phyloP scores from a whole-genome alignment of 176 grass and related monocot genomes.

The Puccinellia tenuiflora region DNA sequence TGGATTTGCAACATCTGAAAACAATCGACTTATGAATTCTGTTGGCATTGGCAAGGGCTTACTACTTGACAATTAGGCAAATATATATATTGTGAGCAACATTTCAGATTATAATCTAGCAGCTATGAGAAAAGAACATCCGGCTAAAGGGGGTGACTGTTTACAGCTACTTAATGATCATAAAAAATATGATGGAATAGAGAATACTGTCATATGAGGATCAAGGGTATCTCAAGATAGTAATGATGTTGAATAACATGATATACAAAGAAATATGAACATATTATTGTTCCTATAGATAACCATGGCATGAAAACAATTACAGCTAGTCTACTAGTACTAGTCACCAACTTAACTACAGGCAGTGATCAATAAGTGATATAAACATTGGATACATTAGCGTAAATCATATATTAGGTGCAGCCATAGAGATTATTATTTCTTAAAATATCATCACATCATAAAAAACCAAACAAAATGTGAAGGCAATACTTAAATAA shows the following conservation, averaged over 20 bases:
- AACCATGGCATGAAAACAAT: background rate
- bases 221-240: background rate
- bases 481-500: background rate
- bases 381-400: background rate
- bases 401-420: background rate
- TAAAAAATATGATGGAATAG: background rate
- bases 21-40: background rate
- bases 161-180: background rate
- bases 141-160: background rate
- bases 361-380: background rate
- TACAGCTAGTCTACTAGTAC: background rate
- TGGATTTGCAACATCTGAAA: slow-evolving; percentile 62
- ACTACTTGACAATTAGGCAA: background rate
- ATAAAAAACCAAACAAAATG: background rate
- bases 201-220: background rate
- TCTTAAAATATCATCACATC: background rate
- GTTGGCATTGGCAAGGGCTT: background rate
- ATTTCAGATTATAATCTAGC: background rate
- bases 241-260: background rate
- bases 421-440: background rate
- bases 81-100: background rate
- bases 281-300: background rate
- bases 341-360: background rate
- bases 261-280: background rate
- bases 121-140: background rate